Percentiles rank a stretch among this genome's conserved stretches.
Evolutionary conservation across 495 filamentous ascomycete species (phyloP).

Genomic region (Aspergillus avenaceus): DNA sequence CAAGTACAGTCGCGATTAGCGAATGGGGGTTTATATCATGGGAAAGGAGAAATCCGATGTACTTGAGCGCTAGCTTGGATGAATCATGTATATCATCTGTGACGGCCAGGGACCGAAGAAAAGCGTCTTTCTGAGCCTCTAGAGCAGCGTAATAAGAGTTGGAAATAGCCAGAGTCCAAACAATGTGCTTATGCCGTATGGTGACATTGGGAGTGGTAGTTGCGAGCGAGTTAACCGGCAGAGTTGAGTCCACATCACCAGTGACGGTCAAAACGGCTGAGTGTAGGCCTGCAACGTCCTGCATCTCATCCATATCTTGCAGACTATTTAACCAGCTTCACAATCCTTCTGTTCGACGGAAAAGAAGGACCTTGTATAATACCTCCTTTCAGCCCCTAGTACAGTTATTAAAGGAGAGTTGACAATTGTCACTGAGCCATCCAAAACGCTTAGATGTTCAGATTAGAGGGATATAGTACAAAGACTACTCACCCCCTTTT

Average conservation of each 20-base stretch:
- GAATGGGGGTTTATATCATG: background rate
- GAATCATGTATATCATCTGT: background rate
- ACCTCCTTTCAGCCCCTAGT: no score
- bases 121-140: constrained; percentile 7
- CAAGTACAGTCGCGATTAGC: constrained; percentile 1
- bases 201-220: background rate
- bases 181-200: constrained; percentile 2
- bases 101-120: background rate
- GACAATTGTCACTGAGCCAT: no score
- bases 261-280: background rate
- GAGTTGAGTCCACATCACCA: background rate
- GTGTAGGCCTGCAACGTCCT: no score
- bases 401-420: no score
- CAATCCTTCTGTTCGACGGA: no score
- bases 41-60: constrained; percentile 9
- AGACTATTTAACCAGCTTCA: no score
- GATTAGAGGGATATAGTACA: no score
- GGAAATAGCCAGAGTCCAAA: constrained; percentile 1
- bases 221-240: constrained; percentile 1
- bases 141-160: background rate
- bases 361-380: no score
- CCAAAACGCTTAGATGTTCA: no score
- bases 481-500: no score
- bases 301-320: no score
- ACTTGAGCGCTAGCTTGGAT: constrained; percentile 6